Evolutionary conservation across 352 stramenopile species (phyloP).

Genomic region (Phytophthora foliorum): DNA sequence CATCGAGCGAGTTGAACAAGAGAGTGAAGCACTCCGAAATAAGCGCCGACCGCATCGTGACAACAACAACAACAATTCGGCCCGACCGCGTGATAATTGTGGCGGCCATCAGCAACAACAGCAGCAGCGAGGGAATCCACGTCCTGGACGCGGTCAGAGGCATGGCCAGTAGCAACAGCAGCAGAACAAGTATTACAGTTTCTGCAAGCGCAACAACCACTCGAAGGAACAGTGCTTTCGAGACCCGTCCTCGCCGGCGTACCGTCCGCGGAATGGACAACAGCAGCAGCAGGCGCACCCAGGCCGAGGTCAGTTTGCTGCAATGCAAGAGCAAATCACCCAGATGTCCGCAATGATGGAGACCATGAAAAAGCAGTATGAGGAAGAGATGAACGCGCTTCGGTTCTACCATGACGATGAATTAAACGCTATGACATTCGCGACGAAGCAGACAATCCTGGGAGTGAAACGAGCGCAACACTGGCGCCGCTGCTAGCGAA

Average conservation of each 20-base stretch:
- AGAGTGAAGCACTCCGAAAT: background rate
- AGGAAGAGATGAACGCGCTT: slow-evolving; percentile 7
- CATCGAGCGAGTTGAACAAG: background rate
- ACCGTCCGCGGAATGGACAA: background rate
- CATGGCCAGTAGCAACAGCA: background rate
- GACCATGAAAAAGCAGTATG: slow-evolving; percentile 8
- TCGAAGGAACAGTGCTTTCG: background rate
- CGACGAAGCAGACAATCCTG: background rate
- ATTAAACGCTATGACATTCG: background rate
- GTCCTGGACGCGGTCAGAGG: background rate
- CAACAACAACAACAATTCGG: background rate
- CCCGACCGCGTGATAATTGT: background rate
- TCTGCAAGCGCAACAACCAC: background rate
- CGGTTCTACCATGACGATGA: slow-evolving; percentile 9
- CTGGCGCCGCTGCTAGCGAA: background rate
- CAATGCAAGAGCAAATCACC: slow-evolving; percentile 7
- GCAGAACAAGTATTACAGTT: background rate
- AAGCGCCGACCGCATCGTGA: background rate
- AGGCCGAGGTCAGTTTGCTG: background rate
- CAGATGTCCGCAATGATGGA: slow-evolving; percentile 20
- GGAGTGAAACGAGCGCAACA: background rate
- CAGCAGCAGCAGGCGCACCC: slow-evolving; percentile 3
- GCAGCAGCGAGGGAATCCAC: background rate
- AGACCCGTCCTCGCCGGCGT: background rate
- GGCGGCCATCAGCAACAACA: background rate